Evolutionary conservation across 2,329 filamentous ascomycete genomes (phyloP).

Genomic region (Botryosphaeria agaves): DNA sequence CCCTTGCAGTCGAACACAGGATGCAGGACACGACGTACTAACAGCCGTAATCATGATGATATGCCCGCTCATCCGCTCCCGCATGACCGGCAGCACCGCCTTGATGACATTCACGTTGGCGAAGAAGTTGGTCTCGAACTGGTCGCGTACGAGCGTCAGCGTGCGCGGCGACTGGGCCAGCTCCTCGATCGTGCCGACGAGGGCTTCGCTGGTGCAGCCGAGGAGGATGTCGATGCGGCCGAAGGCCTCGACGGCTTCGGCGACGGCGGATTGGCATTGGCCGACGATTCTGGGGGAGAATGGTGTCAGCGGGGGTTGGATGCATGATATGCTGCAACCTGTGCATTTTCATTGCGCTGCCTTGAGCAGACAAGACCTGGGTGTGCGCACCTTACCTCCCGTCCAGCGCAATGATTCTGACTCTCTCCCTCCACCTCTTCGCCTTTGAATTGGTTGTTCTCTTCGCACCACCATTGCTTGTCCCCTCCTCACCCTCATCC

Average conservation of each 20-base stretch:
- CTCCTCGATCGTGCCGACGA: constrained; percentile 86
- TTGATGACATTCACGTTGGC: constrained; percentile 94
- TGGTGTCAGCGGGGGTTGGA: too few species aligned
- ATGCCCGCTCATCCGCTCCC: constrained; percentile 69
- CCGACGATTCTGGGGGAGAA: constrained; percentile 39
- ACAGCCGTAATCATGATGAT: constrained; percentile 79
- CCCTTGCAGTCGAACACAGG: constrained; percentile 51
- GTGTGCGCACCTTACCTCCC: constrained; percentile 25
- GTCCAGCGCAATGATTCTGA: constrained; percentile 44
- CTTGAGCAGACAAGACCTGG: too few species aligned
- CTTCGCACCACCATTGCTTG: too few species aligned
- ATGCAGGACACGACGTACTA: too few species aligned
- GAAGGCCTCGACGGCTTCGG: constrained; percentile 71
- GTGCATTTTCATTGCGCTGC: too few species aligned
- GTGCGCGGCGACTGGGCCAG: constrained; percentile 56
- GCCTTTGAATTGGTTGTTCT: too few species aligned
- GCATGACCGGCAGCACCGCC: constrained; percentile 62
- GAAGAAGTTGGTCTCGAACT: constrained; percentile 92
- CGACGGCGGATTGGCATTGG: constrained; percentile 71
- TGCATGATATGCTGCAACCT: too few species aligned
- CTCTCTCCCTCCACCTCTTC: constrained; percentile 69
- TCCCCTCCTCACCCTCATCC: constrained; percentile 45
- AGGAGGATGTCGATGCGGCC: constrained; percentile 78
- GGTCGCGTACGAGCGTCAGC: constrained; percentile 65
- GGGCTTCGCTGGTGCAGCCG: constrained; percentile 76